Base-by-base conservation (phyloP, 2,329 filamentous ascomycete genomes). In the Neopestalotiopsis clavispora region DNA sequence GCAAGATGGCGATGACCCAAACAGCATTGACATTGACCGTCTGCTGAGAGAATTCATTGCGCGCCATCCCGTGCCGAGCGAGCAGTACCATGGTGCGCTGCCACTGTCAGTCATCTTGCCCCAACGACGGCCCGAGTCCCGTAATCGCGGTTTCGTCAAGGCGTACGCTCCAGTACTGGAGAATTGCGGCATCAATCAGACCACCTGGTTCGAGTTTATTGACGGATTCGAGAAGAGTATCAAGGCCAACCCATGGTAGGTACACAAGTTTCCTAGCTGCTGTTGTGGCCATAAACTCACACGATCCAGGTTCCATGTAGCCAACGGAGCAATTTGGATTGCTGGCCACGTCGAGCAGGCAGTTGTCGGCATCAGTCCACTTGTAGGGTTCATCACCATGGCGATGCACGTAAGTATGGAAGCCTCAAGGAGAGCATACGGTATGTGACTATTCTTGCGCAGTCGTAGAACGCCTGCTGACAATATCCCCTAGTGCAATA, bases 121-220 rank as follows among this genome's bases (percentile, higher is more conserved):
- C 0, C 83, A 85, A 69, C 77, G 82, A 0, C 78, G 84, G 3
- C 83, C 83, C 0, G 75, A 78, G 2, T 76, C 77, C 34, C 81
- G 80, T 62, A 70, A 71, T 1, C 76, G 83, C 23, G 84, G 83
- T 0, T 84, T 84, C 70, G 76, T 84, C 4, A 78, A 80, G 9
- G 83, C 82, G 1, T 85, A 85, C 70, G 78, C 82, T 0, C 83
- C 83, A 0, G 75, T 80, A 1, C 77, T 85, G 0, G 73, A 74
- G 9, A 71, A 79, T 14, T 72, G 74, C 14, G 82, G 80, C 56
- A 82, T 85, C 71, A 77, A 81, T 63, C 77, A 85, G 73, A 71
- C 77, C 7, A 78, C 78, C 3, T 85, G 83, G 71, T 71, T 85
- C 13, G 72, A 74, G 10, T 85, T 85, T 69, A 69, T 85, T 14